Percentiles rank a stretch among this genome's conserved stretches.
These are phyloP conservation scores for Podila verticillata DNA, from an alignment of 192 early-diverging fungal species.

Conservation along the genomic window DNA sequence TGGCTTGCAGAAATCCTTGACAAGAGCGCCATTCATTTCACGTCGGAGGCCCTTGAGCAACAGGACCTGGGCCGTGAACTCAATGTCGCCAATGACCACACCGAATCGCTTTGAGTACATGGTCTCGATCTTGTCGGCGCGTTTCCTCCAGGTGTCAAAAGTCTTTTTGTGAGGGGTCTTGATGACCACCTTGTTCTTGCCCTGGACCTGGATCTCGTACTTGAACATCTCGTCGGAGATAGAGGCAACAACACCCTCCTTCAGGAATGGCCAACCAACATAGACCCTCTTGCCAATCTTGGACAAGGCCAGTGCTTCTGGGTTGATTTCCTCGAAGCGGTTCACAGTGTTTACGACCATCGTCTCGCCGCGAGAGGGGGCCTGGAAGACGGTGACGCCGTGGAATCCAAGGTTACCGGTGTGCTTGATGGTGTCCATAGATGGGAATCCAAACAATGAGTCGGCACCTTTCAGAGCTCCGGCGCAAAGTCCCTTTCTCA, in stretches of 20 bases:
- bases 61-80: slow-evolving; percentile 66
- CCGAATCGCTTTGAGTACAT: slow-evolving; percentile 78
- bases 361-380: slow-evolving; percentile 67
- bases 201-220: slow-evolving; percentile 62
- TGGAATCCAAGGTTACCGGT: slow-evolving; percentile 76
- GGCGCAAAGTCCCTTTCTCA: slow-evolving; percentile 68
- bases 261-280: slow-evolving; percentile 89
- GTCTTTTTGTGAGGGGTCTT: slow-evolving; percentile 55
- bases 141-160: slow-evolving; percentile 65
- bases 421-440: slow-evolving; percentile 82
- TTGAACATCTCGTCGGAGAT: slow-evolving; percentile 76
- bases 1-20: slow-evolving; percentile 74
- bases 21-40: slow-evolving; percentile 73
- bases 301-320: slow-evolving; percentile 64
- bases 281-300: slow-evolving; percentile 70
- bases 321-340: slow-evolving; percentile 56
- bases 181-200: slow-evolving; percentile 57
- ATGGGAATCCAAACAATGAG: slow-evolving; percentile 88
- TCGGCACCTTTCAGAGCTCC: slow-evolving; percentile 71
- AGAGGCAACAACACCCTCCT: slow-evolving; percentile 78
- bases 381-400: slow-evolving; percentile 82
- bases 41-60: slow-evolving; percentile 70
- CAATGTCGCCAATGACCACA: slow-evolving; percentile 72
- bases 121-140: slow-evolving; percentile 66
- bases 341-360: slow-evolving; percentile 73